phyloP scores from a whole-genome alignment of 2,329 filamentous ascomycete genomes.

The Uncinocarpus reesii region DNA sequence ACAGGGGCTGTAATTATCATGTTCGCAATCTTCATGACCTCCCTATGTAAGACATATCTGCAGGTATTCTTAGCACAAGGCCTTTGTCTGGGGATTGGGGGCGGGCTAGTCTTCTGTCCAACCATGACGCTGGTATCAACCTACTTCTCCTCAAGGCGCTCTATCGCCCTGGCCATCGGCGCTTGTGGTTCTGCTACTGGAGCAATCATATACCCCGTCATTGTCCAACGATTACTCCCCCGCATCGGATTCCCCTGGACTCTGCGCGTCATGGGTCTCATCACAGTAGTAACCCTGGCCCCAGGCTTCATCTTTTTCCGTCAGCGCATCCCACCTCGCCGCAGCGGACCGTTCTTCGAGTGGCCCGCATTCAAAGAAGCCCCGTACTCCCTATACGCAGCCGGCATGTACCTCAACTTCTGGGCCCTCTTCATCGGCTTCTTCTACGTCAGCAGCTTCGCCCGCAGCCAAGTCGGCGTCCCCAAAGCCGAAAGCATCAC shows the following conservation, averaged over 20 bases:
- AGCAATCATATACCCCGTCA: conserved; percentile 53
- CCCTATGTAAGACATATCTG: conserved; percentile 40
- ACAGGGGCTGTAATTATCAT: conserved; percentile 37
- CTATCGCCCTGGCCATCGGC: conserved; percentile 50
- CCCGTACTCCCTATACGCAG: conserved; percentile 37
- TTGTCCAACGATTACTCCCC: conserved; percentile 48
- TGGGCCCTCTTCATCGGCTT: conserved; percentile 47
- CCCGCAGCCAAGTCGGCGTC: conserved; percentile 32
- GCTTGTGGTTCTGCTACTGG: conserved; percentile 53
- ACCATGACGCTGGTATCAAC: conserved; percentile 47
- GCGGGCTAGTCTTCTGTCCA: conserved; percentile 46
- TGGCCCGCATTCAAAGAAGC: conserved; percentile 42
- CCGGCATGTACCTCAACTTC: conserved; percentile 39
- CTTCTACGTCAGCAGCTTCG: conserved; percentile 40
- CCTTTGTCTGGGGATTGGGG: conserved; percentile 47
- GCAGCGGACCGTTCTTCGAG: conserved; percentile 44
- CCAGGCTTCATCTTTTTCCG: conserved; percentile 38
- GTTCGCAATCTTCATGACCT: conserved; percentile 44
- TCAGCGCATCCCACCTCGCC: conserved; percentile 42
- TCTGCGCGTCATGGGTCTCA: conserved; percentile 50
- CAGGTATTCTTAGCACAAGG: conserved; percentile 45
- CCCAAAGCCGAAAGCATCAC: conserved; percentile 44
- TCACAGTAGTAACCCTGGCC: conserved; percentile 43
- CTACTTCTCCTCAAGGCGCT: conserved; percentile 51
- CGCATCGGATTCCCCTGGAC: conserved; percentile 56